These are phyloP conservation scores for Talaromyces thailandensis DNA, from an alignment of 495 filamentous ascomycete species.

Conservation along the genomic window DNA sequence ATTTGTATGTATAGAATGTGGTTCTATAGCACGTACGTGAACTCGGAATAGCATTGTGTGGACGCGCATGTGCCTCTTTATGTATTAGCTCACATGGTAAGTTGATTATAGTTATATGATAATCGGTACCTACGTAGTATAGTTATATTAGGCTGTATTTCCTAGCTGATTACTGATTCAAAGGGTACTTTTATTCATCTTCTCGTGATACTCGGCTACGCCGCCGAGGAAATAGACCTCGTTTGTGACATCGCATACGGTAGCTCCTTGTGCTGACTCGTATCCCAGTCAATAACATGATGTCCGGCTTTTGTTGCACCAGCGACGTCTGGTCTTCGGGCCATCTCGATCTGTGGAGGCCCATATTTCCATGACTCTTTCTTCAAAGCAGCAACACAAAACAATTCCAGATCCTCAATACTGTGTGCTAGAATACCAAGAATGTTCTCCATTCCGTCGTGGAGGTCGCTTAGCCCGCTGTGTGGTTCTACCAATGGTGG, in stretches of 20 bases:
- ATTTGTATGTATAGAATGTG: too few relatives aligned
- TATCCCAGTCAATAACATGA: slow-evolving; percentile 37
- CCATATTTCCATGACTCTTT: slow-evolving; percentile 55
- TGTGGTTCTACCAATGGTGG: slow-evolving; percentile 43
- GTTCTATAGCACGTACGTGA: too few relatives aligned
- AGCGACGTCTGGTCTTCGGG: slow-evolving; percentile 50
- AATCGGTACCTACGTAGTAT: too few relatives aligned
- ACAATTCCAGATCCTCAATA: slow-evolving; percentile 54
- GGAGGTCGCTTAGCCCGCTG: slow-evolving; percentile 32
- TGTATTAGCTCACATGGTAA: too few relatives aligned
- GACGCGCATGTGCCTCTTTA: too few relatives aligned
- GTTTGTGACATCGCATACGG: slow-evolving; percentile 31
- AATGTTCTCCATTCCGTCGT: slow-evolving; percentile 50
- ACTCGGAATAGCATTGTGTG: too few relatives aligned
- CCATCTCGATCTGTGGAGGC: slow-evolving; percentile 47
- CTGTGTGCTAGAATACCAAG: slow-evolving; percentile 44
- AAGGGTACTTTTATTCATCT: not conserved
- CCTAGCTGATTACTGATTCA: too few relatives aligned
- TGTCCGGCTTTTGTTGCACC: slow-evolving; percentile 36
- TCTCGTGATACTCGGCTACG: slow-evolving; percentile 12
- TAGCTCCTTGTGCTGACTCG: slow-evolving; percentile 20
- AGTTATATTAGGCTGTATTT: too few relatives aligned
- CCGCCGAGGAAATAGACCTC: slow-evolving; percentile 51
- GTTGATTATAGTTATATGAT: too few relatives aligned
- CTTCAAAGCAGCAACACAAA: slow-evolving; percentile 50